phyloP scores from a whole-genome alignment of 2,329 filamentous ascomycete genomes.

The Ascocoryne sarcoides region DNA sequence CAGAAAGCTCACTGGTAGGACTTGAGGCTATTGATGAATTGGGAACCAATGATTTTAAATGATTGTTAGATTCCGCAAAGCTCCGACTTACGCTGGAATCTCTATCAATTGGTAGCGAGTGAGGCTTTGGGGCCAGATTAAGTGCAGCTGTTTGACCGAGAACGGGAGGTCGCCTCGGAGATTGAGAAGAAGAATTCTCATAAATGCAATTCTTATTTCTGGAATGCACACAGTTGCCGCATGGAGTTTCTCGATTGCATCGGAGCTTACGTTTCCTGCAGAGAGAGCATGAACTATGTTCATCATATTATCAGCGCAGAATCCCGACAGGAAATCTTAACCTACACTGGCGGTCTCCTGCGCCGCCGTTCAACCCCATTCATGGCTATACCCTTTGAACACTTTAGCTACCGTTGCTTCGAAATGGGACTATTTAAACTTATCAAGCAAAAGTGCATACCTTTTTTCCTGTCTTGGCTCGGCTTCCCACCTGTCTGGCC shows the following conservation, averaged over 20 bases:
- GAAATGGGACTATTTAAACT: too few species aligned
- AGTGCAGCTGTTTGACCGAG: background rate
- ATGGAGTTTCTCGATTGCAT: slow-evolving; percentile 51
- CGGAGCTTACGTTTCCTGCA: slow-evolving; percentile 53
- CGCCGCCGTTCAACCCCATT: slow-evolving; percentile 29
- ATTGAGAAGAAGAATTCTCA: slow-evolving; percentile 13
- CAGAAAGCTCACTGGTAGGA: slow-evolving; percentile 18
- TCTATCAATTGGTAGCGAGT: too few species aligned
- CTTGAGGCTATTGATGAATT: slow-evolving; percentile 15
- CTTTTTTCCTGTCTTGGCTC: too few species aligned
- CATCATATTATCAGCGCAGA: slow-evolving; percentile 17
- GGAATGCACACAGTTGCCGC: slow-evolving; percentile 49
- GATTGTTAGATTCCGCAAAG: too few species aligned
- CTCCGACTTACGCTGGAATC: too few species aligned
- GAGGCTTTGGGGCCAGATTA: background rate
- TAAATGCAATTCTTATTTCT: slow-evolving; percentile 48
- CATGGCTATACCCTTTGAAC: slow-evolving; percentile 13
- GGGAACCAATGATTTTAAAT: background rate
- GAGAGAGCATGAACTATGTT: slow-evolving; percentile 43
- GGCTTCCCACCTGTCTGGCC: too few species aligned
- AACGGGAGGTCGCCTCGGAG: background rate
- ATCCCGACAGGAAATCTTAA: slow-evolving; percentile 9
- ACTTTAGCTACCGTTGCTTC: too few species aligned
- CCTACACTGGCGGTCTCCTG: slow-evolving; percentile 37
- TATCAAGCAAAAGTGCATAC: too few species aligned